Evolutionary conservation across 495 filamentous ascomycete species (phyloP), one percentile per base, ranked within the genome.

Genomic region (Aspergillus hancockii): DNA sequence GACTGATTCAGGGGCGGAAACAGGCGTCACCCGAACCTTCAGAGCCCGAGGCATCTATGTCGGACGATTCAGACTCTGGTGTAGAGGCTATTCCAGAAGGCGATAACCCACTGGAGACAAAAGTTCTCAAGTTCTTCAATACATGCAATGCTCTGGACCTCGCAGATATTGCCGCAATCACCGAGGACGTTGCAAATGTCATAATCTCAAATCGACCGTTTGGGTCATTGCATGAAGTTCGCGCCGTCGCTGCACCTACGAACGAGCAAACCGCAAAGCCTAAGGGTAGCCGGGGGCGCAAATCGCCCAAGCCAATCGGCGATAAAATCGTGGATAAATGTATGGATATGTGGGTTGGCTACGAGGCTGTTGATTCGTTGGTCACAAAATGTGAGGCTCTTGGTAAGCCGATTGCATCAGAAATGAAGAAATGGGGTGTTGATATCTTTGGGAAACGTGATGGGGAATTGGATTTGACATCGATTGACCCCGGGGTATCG

Each of bases 61-160:
- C 85, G 3, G 75, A 83, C 31, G 85, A 88, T 61, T 82, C 80
- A 1, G 84, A 86, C 59, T 83, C 83, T 38, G 82, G 77, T 25
- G 65, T 76, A 5, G 77, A 74, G 30, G 67, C 65, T 43, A 38
- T 40, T 16, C 54, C 70, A 12, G 71, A 60, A 14, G 67, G 74
- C 52, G 76, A 74, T 45, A 72, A 75, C 16, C 38, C 54, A 28
- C 58, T 85, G 38, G 83, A 88, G 22, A 57, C 55, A 7, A 83
- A 82, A 50, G 84, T 97, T 1, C 75, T 98, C 18, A 79, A 84
- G 0, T 96, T 91, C 68, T 85, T 98, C 73, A 98, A 98, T 67
- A 86, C 79, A 0, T 94, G 90, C 72, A 80, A 83, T 3, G 73
- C 78, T 16, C 79, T 86, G 25, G 87, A 90, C 49, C 81, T 98